phyloP scores from a whole-genome alignment of 1,284 basidiomycete genomes.

The Cryptococcus sp. region DNA sequence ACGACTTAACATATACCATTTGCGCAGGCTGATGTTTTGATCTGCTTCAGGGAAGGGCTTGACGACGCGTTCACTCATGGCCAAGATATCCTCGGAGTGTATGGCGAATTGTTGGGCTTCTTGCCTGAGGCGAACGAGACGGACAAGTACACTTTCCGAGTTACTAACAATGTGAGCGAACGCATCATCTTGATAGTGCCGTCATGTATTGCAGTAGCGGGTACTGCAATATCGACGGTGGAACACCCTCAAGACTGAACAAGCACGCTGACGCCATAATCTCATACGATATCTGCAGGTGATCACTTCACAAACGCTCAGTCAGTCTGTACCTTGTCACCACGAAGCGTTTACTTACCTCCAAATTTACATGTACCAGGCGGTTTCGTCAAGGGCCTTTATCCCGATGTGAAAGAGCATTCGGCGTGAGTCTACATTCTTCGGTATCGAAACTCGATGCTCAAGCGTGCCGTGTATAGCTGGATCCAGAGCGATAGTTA shows the following conservation, averaged over 20 bases:
- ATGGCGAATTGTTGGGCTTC: slow-evolving; percentile 36
- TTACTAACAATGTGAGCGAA: slow-evolving; percentile 44
- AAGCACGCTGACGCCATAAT: too few relatives aligned
- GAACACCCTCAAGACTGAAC: too few relatives aligned
- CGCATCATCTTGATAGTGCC: too few relatives aligned
- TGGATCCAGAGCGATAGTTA: slow-evolving; percentile 25
- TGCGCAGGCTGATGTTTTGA: neutral
- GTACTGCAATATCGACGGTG: too few relatives aligned
- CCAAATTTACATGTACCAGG: too few relatives aligned
- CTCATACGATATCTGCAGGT: slow-evolving; percentile 9
- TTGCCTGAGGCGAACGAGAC: slow-evolving; percentile 27
- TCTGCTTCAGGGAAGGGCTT: slow-evolving; percentile 31
- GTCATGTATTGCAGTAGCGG: too few relatives aligned
- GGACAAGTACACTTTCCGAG: slow-evolving; percentile 34
- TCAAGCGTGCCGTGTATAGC: neutral
- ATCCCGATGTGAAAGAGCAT: slow-evolving; percentile 30
- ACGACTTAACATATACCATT: neutral
- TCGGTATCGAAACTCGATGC: neutral
- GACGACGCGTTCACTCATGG: slow-evolving; percentile 37
- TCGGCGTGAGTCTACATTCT: slow-evolving; percentile 19
- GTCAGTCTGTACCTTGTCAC: too few relatives aligned
- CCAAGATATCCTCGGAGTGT: slow-evolving; percentile 36
- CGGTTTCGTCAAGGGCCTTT: slow-evolving; percentile 33
- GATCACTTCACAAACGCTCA: slow-evolving; percentile 41
- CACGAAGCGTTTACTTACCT: too few relatives aligned